Conservation (phyloP, 2,329 filamentous ascomycete species). For the Claviceps capensis region DNA sequence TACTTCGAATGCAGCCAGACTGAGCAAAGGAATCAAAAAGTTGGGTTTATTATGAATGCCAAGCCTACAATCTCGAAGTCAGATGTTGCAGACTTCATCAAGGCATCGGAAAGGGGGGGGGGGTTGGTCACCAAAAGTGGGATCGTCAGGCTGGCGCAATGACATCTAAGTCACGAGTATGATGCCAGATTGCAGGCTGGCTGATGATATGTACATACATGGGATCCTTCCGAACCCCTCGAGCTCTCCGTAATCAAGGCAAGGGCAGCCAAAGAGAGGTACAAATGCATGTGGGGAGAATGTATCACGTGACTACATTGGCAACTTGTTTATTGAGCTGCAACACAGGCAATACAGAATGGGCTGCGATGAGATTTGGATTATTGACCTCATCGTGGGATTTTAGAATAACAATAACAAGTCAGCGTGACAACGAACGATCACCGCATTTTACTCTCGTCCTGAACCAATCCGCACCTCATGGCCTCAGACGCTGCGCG, state of each 20-base stretch:
- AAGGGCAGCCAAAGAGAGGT: neutral
- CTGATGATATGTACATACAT: conserved; percentile 1
- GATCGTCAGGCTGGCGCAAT: conserved; percentile 6
- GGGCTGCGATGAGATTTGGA: too few species aligned
- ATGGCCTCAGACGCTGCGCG: conserved; percentile 69
- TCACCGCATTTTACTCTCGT: neutral
- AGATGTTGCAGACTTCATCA: neutral
- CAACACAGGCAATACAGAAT: too few species aligned
- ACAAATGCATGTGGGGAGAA: neutral
- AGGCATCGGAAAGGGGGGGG: neutral
- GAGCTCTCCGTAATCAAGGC: conserved; percentile 11
- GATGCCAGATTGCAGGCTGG: conserved; percentile 33
- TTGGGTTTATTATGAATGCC: neutral
- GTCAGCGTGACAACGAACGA: neutral
- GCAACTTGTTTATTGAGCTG: too few species aligned
- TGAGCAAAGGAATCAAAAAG: neutral
- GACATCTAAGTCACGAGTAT: conserved; percentile 17
- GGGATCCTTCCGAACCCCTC: conserved; percentile 9
- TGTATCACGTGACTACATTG: neutral
- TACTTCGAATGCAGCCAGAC: conserved; percentile 8
- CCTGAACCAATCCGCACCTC: conserved; percentile 1
- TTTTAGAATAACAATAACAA: neutral
- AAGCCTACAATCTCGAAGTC: conserved; percentile 3
- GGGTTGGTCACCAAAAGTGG: conserved; percentile 5
- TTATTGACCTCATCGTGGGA: too few species aligned